Conservation (phyloP, 305 asterid genomes). For the Euphrasia arctica region DNA sequence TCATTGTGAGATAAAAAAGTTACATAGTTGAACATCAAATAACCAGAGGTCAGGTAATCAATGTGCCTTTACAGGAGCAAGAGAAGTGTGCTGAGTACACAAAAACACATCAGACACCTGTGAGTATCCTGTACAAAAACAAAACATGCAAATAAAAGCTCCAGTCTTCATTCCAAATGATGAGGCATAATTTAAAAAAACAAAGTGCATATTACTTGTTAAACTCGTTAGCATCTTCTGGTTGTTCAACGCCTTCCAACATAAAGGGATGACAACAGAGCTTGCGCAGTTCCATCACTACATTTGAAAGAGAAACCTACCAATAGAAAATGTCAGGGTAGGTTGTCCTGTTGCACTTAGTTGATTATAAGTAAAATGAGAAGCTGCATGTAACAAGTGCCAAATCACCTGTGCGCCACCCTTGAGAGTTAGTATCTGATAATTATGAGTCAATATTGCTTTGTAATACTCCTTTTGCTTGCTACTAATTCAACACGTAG, state of each 20-base stretch:
- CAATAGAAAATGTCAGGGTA: constrained; percentile 30
- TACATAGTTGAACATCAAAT: constrained; percentile 14
- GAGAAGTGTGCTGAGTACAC: constrained; percentile 14
- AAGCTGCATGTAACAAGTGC: constrained; percentile 25
- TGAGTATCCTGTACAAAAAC: constrained; percentile 4
- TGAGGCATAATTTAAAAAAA: constrained; percentile 17
- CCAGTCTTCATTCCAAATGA: constrained; percentile 23
- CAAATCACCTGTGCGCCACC: constrained; percentile 90
- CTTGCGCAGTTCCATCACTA: constrained; percentile 99
- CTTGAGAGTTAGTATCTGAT: constrained; percentile 91
- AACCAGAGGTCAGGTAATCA: constrained; percentile 8
- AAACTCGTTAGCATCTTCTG: constrained; percentile 78
- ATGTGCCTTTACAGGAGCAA: constrained; percentile 24
- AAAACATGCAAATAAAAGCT: constrained; percentile 1
- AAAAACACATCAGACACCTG: constrained; percentile 9
- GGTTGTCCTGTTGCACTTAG: constrained; percentile 16
- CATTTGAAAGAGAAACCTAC: constrained; percentile 93
- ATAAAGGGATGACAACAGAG: constrained; percentile 97
- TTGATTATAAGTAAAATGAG: constrained; percentile 7
- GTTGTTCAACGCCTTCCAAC: constrained; percentile 94
- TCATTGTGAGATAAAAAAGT: constrained; percentile 21
- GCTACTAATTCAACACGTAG: constrained; percentile 93
- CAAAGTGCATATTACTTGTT: constrained; percentile 51
- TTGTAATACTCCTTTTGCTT: constrained; percentile 95
- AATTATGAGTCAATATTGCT: constrained; percentile 93